Evolutionary conservation across 306 rosid genomes (phyloP).

Genomic region (Datisca glomerata): DNA sequence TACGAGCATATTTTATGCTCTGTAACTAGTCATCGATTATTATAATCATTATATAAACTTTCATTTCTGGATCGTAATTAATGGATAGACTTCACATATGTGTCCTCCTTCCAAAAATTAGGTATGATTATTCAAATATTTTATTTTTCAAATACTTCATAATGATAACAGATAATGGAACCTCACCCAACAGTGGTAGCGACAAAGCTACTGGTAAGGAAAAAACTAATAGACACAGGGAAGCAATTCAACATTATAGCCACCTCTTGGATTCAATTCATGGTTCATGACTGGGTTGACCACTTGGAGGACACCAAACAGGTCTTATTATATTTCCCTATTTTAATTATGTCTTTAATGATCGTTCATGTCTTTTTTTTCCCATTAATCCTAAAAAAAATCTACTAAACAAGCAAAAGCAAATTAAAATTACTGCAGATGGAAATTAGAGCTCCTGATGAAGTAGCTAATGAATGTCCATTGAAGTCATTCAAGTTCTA

Average conservation of each 20-base stretch:
- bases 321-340: slow-evolving; percentile 10
- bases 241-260: slow-evolving; percentile 76
- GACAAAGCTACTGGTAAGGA: slow-evolving; percentile 52
- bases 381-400: neutral
- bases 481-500: slow-evolving; percentile 54
- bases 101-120: too few relatives aligned
- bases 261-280: slow-evolving; percentile 67
- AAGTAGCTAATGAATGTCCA: slow-evolving; percentile 47
- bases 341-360: too few relatives aligned
- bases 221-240: slow-evolving; percentile 38
- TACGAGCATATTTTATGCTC: too few relatives aligned
- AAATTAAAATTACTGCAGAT: slow-evolving; percentile 19
- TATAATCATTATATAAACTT: too few relatives aligned
- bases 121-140: neutral
- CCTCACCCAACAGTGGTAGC: slow-evolving; percentile 59
- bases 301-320: slow-evolving; percentile 71
- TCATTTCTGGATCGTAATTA: too few relatives aligned
- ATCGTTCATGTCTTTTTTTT: too few relatives aligned
- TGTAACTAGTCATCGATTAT: too few relatives aligned
- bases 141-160: neutral
- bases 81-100: too few relatives aligned
- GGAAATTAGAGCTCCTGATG: slow-evolving; percentile 40
- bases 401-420: too few relatives aligned
- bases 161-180: slow-evolving; percentile 29
- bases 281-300: slow-evolving; percentile 84